These are phyloP conservation scores for Lonicera japonica DNA, from an alignment of 129 eudicot genomes.

Conservation along the genomic window DNA sequence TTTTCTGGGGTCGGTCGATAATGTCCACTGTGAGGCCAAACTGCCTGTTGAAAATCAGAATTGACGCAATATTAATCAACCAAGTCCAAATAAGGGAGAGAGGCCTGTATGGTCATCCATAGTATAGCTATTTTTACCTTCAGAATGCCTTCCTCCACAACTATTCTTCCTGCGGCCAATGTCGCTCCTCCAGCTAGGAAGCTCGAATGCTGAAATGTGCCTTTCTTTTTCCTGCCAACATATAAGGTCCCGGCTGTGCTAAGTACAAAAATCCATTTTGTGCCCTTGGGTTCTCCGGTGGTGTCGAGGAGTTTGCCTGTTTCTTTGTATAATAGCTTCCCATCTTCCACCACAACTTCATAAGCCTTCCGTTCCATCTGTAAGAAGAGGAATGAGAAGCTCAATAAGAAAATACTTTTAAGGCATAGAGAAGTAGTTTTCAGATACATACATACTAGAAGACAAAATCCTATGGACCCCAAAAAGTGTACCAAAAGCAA, in stretches of 20 bases:
- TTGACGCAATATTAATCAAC: no score
- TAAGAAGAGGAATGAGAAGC: no score
- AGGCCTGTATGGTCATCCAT: no score
- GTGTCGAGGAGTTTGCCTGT: constrained; percentile 57
- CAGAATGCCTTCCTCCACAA: constrained; percentile 66
- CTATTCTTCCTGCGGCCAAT: constrained; percentile 85
- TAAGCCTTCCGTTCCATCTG: constrained; percentile 90
- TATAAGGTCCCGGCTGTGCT: constrained; percentile 79
- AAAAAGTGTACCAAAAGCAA: no score
- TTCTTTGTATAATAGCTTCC: constrained; percentile 64
- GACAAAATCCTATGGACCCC: no score
- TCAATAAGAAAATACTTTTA: no score
- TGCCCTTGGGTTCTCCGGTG: constrained; percentile 40
- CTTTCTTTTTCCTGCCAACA: constrained; percentile 83
- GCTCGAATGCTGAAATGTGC: constrained; percentile 94
- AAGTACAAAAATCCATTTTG: constrained; percentile 94
- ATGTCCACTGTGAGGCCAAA: constrained; percentile 99
- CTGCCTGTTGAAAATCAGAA: no score
- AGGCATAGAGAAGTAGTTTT: no score
- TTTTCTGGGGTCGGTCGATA: constrained; percentile 86
- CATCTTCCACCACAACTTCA: constrained; percentile 65
- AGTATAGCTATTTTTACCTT: no score
- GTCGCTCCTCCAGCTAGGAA: constrained; percentile 98
- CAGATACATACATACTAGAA: no score
- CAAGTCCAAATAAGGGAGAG: no score